Percentiles rank a stretch among this genome's conserved stretches.
Evolutionary conservation across 306 rosid genomes (phyloP).

Genomic region (Vigna reflexopilosa): DNA sequence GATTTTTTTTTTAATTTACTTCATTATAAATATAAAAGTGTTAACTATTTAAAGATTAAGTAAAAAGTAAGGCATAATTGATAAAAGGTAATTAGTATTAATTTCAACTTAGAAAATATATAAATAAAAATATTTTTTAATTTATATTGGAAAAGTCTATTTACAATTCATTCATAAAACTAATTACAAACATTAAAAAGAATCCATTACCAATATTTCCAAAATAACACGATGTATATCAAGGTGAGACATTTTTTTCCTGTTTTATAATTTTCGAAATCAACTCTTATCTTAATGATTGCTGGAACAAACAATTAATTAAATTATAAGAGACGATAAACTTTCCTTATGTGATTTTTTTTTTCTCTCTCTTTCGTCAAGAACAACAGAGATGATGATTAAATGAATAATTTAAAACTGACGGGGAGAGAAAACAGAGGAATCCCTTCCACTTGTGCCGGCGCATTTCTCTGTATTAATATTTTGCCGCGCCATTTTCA

Average conservation of each 20-base stretch:
- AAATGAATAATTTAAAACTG: slow-evolving; percentile 7
- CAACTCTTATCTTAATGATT: not conserved
- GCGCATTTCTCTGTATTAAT: slow-evolving; percentile 39
- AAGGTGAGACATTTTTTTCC: not conserved
- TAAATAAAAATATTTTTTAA: no score
- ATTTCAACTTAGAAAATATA: no score
- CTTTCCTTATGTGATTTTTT: not conserved
- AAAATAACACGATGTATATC: no score
- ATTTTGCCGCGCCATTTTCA: slow-evolving; percentile 52
- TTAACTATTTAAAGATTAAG: no score
- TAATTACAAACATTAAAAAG: no score
- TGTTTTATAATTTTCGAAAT: not conserved
- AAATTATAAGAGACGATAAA: not conserved
- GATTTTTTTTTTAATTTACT: no score
- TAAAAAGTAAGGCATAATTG: no score
- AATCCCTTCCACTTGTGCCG: slow-evolving; percentile 41
- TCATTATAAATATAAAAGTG: no score
- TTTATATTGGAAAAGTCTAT: not conserved
- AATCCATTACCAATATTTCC: not conserved
- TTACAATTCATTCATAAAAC: not conserved
- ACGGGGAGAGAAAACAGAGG: not conserved
- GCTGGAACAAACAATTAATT: not conserved
- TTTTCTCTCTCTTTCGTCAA: not conserved
- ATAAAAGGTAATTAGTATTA: no score
- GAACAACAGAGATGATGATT: not conserved